Evolutionary conservation across 2,329 filamentous ascomycete genomes (phyloP).

Genomic region (Aspergillus sp.): DNA sequence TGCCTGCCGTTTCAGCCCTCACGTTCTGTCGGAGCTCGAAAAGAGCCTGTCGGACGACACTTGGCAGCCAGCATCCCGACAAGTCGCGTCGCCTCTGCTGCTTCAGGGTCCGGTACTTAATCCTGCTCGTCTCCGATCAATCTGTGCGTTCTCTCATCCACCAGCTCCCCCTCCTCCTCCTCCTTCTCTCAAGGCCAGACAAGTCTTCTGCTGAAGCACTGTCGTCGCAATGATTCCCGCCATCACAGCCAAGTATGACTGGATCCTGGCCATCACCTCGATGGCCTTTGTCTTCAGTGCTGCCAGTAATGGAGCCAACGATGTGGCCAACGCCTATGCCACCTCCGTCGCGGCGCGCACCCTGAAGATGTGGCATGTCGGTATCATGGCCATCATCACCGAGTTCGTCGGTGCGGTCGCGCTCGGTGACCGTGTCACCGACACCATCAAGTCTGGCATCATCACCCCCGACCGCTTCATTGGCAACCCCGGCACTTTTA

Average conservation of each 20-base stretch:
- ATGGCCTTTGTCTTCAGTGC: slow-evolving; percentile 35
- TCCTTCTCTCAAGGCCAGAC: background rate
- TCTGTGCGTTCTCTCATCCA: background rate
- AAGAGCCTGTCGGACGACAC: background rate
- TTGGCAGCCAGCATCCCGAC: slow-evolving; percentile 2
- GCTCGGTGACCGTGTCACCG: slow-evolving; percentile 52
- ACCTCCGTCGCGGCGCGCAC: slow-evolving; percentile 57
- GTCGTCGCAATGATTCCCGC: slow-evolving; percentile 25
- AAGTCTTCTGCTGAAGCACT: slow-evolving; percentile 9
- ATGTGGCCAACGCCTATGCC: slow-evolving; percentile 62
- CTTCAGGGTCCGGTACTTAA: slow-evolving; percentile 5
- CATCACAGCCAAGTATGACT: slow-evolving; percentile 34
- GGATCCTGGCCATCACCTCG: slow-evolving; percentile 35
- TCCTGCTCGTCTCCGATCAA: background rate
- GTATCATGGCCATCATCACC: slow-evolving; percentile 53
- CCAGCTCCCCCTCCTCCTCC: background rate
- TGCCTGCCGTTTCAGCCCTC: slow-evolving; percentile 8
- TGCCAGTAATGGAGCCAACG: slow-evolving; percentile 40
- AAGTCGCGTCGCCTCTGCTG: background rate
- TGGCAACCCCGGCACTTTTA: slow-evolving; percentile 39
- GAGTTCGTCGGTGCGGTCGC: slow-evolving; percentile 60
- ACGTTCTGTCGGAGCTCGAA: slow-evolving; percentile 16
- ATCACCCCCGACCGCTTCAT: slow-evolving; percentile 45
- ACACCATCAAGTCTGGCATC: slow-evolving; percentile 51
- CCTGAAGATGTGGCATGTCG: slow-evolving; percentile 58